A percentile compares a stretch with the other conserved stretches of the same genome.
Evolutionary conservation across 2,329 filamentous ascomycete genomes (phyloP).

Genomic region (Aspergillus aculeatus): DNA sequence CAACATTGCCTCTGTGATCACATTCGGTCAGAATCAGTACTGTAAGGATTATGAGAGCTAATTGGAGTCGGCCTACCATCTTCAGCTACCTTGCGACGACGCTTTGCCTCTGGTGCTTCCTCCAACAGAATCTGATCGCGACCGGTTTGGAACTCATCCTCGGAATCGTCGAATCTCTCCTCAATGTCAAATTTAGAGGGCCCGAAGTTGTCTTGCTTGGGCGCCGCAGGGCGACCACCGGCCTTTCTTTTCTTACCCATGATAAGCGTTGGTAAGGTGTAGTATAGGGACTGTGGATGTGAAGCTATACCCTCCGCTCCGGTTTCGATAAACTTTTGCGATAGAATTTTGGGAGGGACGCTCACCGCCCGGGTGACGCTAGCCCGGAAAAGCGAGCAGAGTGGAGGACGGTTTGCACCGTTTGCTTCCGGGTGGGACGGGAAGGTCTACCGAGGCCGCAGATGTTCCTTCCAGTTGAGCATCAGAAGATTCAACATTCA

Average conservation of each 20-base stretch:
- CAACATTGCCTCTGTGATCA: constrained; percentile 53
- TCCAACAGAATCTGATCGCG: constrained; percentile 84
- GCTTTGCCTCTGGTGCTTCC: constrained; percentile 75
- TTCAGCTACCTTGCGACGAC: constrained; percentile 67
- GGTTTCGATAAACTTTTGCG: constrained; percentile 21
- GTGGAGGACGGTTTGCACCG: constrained; percentile 21
- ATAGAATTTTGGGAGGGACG: constrained; percentile 37
- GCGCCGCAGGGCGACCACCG: constrained; percentile 46
- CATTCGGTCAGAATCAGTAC: constrained; percentile 16
- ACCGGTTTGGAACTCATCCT: constrained; percentile 88
- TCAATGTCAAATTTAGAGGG: constrained; percentile 40
- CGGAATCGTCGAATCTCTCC: constrained; percentile 86
- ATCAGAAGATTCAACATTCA: neutral
- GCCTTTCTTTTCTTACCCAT: constrained; percentile 69
- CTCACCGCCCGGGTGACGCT: constrained; percentile 32
- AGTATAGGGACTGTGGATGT: neutral
- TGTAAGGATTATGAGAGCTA: neutral
- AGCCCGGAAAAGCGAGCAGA: constrained; percentile 11
- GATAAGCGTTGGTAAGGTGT: constrained; percentile 7
- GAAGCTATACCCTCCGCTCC: constrained; percentile 3
- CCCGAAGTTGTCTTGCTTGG: constrained; percentile 29
- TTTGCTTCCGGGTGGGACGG: constrained; percentile 4
- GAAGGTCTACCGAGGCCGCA: neutral
- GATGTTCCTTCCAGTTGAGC: neutral
- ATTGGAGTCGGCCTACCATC: constrained; percentile 50